phyloP scores from a whole-genome alignment of 805 yeast genomes.

The Teunomyces cretensis region DNA sequence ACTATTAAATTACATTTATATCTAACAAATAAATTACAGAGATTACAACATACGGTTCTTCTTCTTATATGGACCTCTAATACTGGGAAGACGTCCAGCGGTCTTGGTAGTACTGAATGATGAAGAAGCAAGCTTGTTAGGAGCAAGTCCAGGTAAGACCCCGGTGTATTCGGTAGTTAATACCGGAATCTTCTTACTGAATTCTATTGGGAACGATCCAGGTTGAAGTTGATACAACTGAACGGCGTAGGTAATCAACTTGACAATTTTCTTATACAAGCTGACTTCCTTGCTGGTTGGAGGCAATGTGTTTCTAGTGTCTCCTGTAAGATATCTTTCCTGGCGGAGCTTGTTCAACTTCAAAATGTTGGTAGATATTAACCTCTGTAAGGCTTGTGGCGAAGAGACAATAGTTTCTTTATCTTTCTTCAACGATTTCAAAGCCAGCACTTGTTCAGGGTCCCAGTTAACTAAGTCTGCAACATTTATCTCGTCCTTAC shows the following conservation, averaged over 20 bases:
- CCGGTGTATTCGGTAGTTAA: conserved; percentile 75
- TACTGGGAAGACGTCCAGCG: conserved; percentile 33
- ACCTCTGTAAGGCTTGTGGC: conserved; percentile 31
- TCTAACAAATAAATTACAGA: background rate
- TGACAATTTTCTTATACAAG: conserved; percentile 30
- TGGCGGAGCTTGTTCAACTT: conserved; percentile 41
- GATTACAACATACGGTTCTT: conserved; percentile 17
- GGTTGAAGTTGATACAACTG: conserved; percentile 26
- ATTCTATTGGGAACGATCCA: conserved; percentile 23
- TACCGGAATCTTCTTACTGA: conserved; percentile 58
- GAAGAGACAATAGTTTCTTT: conserved; percentile 22
- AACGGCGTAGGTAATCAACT: conserved; percentile 32
- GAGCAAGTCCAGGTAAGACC: conserved; percentile 63
- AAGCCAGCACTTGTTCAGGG: conserved; percentile 28
- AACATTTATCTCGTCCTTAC: conserved; percentile 21
- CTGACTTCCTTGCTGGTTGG: conserved; percentile 28
- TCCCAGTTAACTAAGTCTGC: conserved; percentile 35
- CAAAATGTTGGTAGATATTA: conserved; percentile 32
- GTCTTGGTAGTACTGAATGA: conserved; percentile 3
- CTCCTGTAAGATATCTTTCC: conserved; percentile 34
- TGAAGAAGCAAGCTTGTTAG: conserved; percentile 13
- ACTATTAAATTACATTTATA: background rate
- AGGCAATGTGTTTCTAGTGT: conserved; percentile 20
- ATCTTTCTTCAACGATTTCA: conserved; percentile 26
- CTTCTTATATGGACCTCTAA: conserved; percentile 41